Evolutionary conservation across 139 green algal species (phyloP).

Genomic region (Pleodorina starrii): DNA sequence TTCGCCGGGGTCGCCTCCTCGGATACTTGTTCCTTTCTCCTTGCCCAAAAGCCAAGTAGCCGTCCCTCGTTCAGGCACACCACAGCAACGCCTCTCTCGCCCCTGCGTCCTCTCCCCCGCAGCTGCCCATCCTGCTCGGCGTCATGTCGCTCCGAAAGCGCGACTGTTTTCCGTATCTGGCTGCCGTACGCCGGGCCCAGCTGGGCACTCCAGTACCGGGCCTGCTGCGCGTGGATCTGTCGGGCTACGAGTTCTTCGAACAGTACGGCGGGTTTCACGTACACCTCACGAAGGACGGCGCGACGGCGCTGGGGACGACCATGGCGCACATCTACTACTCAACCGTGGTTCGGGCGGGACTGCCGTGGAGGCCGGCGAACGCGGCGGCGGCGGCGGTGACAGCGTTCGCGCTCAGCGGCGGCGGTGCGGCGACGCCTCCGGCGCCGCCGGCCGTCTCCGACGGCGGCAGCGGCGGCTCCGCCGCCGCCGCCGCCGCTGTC

Average conservation of each 20-base stretch:
- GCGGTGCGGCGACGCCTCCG: neutral
- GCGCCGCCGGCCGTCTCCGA: neutral
- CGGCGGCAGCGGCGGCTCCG: neutral
- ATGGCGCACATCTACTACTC: constrained; percentile 41
- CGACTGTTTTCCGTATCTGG: constrained; percentile 31
- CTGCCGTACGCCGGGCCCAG: constrained; percentile 13
- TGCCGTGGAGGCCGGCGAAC: neutral
- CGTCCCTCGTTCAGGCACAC: too few species aligned
- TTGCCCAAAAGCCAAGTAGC: neutral
- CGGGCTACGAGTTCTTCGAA: constrained; percentile 46
- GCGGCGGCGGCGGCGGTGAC: neutral
- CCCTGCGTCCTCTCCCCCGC: too few species aligned
- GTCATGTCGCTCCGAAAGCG: constrained; percentile 35
- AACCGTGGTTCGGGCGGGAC: constrained; percentile 11
- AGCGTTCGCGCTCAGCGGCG: neutral
- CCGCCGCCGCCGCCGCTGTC: neutral
- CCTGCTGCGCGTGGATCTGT: constrained; percentile 11
- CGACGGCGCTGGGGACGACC: neutral
- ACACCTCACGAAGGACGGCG: constrained; percentile 42
- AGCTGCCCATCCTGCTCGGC: constrained; percentile 32
- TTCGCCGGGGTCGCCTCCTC: neutral
- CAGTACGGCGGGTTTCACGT: constrained; percentile 42
- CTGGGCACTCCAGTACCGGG: neutral
- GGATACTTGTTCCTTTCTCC: too few species aligned
- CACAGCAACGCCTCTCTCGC: too few species aligned